Percentiles rank a stretch among this genome's conserved stretches.
These are phyloP conservation scores for Plantago elongata DNA, from an alignment of 257 asterid genomes.

Conservation along the genomic window DNA sequence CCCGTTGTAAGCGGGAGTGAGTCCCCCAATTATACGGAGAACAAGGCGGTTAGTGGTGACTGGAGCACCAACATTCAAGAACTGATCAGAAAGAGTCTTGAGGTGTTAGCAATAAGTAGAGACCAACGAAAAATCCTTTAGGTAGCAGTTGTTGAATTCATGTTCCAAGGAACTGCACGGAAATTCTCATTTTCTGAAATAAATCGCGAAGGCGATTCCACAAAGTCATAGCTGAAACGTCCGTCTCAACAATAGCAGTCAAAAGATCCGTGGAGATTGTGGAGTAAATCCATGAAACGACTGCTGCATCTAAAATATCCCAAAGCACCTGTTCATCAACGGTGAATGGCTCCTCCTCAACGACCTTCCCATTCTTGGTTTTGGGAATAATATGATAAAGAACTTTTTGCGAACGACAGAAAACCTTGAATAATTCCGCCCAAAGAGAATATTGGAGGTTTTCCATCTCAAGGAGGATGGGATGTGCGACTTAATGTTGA, in stretches of 20 bases:
- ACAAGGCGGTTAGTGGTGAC: slow-evolving; percentile 8
- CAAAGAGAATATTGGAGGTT: slow-evolving; percentile 1
- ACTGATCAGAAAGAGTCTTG: slow-evolving; percentile 11
- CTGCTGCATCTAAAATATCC: neutral
- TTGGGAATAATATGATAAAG: neutral
- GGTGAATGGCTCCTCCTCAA: neutral
- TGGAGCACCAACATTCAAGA: slow-evolving; percentile 7
- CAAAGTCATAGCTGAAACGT: neutral
- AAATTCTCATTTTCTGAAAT: neutral
- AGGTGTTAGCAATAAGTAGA: slow-evolving; percentile 10
- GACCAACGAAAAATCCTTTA: slow-evolving; percentile 2
- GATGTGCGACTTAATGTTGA: neutral
- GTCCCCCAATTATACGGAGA: neutral
- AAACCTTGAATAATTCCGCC: neutral
- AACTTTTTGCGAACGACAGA: neutral
- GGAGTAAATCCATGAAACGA: neutral
- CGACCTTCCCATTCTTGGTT: neutral
- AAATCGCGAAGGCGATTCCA: neutral
- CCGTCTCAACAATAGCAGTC: neutral
- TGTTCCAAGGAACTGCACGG: neutral
- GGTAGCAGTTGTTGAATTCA: neutral
- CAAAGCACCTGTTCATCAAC: neutral
- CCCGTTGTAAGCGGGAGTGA: neutral
- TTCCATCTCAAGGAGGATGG: neutral
- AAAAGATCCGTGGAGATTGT: neutral